phyloP scores from a whole-genome alignment of 345 rosid genomes.

The Cardamine resedifolia region DNA sequence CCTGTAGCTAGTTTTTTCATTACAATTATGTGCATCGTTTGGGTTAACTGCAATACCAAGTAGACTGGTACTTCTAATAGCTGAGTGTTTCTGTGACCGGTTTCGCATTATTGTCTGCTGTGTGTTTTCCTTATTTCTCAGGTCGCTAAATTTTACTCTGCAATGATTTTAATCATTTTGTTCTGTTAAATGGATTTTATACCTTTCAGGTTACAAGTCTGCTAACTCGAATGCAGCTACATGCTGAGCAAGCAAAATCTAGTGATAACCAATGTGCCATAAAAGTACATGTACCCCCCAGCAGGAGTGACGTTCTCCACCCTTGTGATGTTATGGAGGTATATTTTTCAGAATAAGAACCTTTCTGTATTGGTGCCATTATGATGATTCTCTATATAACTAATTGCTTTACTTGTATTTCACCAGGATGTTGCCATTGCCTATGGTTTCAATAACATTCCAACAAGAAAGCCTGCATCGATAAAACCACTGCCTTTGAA shows the following conservation, averaged over 20 bases:
- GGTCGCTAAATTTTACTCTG: neutral
- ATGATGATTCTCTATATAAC: neutral
- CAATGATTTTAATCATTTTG: neutral
- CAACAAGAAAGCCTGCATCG: slow-evolving; percentile 61
- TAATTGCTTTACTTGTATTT: slow-evolving; percentile 12
- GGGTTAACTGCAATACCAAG: neutral
- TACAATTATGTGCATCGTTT: neutral
- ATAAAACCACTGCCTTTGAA: slow-evolving; percentile 68
- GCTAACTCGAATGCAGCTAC: slow-evolving; percentile 78
- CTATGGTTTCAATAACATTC: slow-evolving; percentile 84
- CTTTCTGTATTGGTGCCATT: neutral
- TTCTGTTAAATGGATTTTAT: slow-evolving; percentile 5
- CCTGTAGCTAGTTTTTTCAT: slow-evolving; percentile 1
- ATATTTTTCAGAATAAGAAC: neutral
- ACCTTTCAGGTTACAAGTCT: slow-evolving; percentile 60
- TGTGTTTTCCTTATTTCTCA: slow-evolving; percentile 2
- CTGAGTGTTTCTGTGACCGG: neutral
- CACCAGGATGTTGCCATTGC: slow-evolving; percentile 94
- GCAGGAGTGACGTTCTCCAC: slow-evolving; percentile 88
- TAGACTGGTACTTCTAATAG: neutral
- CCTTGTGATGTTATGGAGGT: slow-evolving; percentile 98
- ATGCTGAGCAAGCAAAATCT: slow-evolving; percentile 46
- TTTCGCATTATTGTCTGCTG: neutral
- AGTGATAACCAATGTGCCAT: slow-evolving; percentile 44
- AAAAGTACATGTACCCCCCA: slow-evolving; percentile 75